These are phyloP conservation scores for Ophiorrhiza pumila DNA, from an alignment of 257 asterid genomes.

Conservation along the genomic window DNA sequence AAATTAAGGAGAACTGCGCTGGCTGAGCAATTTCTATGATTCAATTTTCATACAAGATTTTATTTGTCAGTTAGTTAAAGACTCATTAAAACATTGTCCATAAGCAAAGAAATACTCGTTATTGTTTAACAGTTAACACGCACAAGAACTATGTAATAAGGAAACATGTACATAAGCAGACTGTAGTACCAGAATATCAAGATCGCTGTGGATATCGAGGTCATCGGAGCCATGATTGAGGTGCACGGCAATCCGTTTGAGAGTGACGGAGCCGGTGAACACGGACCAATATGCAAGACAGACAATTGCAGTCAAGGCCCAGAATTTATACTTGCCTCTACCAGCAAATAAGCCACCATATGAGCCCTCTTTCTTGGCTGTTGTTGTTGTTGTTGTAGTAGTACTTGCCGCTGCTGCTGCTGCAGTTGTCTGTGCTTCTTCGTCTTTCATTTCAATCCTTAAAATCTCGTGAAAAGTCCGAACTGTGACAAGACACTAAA, in stretches of 20 bases:
- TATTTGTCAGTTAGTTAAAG: not conserved
- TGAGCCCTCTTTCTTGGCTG: conserved; percentile 51
- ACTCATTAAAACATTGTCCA: too few species aligned
- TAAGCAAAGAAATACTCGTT: not conserved
- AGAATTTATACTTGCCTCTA: conserved; percentile 78
- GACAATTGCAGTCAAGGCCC: conserved; percentile 79
- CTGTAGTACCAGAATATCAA: conserved; percentile 77
- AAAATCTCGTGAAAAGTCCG: not conserved
- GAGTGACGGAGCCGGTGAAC: conserved; percentile 88
- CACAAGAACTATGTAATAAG: not conserved
- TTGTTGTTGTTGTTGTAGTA: conserved; percentile 20
- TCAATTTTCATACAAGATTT: not conserved
- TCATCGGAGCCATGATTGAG: conserved; percentile 47
- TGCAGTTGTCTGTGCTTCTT: conserved; percentile 45
- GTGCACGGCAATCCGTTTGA: conserved; percentile 66
- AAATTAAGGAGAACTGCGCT: not conserved
- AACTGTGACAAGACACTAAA: too few species aligned
- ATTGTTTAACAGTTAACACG: too few species aligned
- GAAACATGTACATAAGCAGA: not conserved
- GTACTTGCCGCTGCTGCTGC: conserved; percentile 14
- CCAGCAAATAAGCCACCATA: conserved; percentile 62
- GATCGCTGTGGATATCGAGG: conserved; percentile 59
- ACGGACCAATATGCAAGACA: conserved; percentile 88
- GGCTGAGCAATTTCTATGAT: not conserved
- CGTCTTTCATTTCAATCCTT: conserved; percentile 60